Evolutionary conservation across 805 yeast species (phyloP), one percentile per base, ranked within the genome.

Genomic region (Pichia eremophila): DNA sequence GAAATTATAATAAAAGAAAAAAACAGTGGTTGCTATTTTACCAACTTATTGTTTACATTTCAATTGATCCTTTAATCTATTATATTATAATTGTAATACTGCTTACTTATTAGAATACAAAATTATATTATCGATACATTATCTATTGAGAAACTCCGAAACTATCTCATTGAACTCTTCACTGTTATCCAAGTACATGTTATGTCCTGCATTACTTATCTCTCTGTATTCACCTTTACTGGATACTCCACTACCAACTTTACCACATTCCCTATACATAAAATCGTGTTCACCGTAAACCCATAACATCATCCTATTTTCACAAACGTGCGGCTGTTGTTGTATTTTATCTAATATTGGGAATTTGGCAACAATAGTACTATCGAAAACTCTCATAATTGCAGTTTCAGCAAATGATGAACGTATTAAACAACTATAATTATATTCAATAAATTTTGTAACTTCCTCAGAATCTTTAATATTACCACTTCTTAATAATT

Each of bases 281-380:
- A 85, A 85, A 58, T 85, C 95, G 52, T 70, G 77, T 52, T 80
- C 76, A 0, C 93, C 95, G 60, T 83, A 85, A 9, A 75, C 57
- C 61, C 79, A 67, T 54, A 78, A 60, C 2, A 74, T 66, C 8
- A 52, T 41, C 44, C 60, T 54, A 3, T 60, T 61, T 8, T 67
- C 56, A 19, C 72, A 62, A 3, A 27, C 28, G 10, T 35, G 32
- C 5, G 44, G 41, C 1, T 38, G 22, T 14, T 59, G 54, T 9
- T 60, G 56, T 36, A 80, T 62, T 49, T 81, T 74, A 58, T 84
- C 90, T 54, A 74, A 63, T 47, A 85, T 70, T 1, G 95, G 93
- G 60, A 75, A 75, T 49, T 75, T 75, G 22, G 85, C 83, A 6
- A 80, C 72, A 15, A 83, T 68, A n/a, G 80, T 68, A 0, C 82